phyloP scores from a whole-genome alignment of 2,329 filamentous ascomycete genomes.

The Fusarium sp. region DNA sequence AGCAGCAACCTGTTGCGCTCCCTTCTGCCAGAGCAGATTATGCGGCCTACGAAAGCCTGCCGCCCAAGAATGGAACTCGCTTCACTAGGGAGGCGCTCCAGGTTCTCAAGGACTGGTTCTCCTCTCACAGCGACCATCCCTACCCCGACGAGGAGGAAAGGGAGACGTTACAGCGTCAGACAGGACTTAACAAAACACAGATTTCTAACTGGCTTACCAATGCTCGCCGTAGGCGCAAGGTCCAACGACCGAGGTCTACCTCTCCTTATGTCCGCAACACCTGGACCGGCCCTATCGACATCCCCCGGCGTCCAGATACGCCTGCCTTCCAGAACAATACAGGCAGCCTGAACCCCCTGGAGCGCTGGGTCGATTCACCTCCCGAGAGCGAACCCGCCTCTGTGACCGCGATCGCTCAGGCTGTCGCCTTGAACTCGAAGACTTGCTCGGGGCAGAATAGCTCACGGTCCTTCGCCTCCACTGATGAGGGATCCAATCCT shows the following conservation, averaged over 20 bases:
- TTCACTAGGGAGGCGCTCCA: background rate
- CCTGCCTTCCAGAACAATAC: background rate
- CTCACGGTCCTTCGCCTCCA: rapidly evolving
- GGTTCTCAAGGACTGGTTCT: background rate
- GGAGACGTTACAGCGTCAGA: background rate
- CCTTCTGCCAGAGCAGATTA: rapidly evolving
- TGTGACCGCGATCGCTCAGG: background rate
- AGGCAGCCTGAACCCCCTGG: rapidly evolving
- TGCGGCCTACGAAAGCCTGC: rapidly evolving
- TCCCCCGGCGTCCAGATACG: background rate
- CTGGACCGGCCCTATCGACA: background rate
- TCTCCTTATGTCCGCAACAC: background rate
- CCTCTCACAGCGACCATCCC: background rate
- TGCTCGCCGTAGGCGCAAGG: background rate
- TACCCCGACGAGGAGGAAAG: background rate
- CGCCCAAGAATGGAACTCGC: rapidly evolving
- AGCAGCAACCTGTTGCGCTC: rapidly evolving
- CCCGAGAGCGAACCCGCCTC: background rate
- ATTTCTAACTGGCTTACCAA: background rate
- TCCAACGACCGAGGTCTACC: background rate
- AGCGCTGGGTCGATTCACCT: background rate
- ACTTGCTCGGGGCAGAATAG: rapidly evolving
- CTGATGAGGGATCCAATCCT: background rate
- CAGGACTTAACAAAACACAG: background rate
- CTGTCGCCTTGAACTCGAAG: rapidly evolving